Percentiles rank a stretch among this genome's conserved stretches.
These are phyloP conservation scores for Berkeleyomyces basicola DNA, from an alignment of 2,329 filamentous ascomycete genomes.

Conservation along the genomic window DNA sequence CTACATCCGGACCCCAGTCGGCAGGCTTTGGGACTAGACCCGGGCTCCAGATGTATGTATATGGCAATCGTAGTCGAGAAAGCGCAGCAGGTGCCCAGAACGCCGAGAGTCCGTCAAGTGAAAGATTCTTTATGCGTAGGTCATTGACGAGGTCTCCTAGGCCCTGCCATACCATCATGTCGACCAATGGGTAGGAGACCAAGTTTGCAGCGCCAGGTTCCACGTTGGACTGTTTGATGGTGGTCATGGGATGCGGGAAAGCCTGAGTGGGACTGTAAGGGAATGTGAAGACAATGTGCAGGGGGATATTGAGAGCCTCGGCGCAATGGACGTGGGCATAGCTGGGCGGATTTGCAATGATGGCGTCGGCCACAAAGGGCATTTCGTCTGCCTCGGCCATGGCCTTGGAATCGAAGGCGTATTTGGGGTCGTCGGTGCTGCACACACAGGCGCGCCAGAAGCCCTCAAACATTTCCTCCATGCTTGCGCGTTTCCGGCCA, in stretches of 20 bases:
- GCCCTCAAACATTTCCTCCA: conserved; percentile 70
- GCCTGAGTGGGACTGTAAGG: conserved; percentile 60
- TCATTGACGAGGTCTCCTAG: conserved; percentile 63
- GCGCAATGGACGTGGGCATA: conserved; percentile 69
- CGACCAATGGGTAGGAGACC: conserved; percentile 63
- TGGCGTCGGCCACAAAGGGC: conserved; percentile 57
- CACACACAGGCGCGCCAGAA: conserved; percentile 70
- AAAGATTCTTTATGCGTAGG: conserved; percentile 52
- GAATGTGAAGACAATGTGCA: conserved; percentile 82
- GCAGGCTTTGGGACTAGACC: conserved; percentile 47
- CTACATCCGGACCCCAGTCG: conserved; percentile 53
- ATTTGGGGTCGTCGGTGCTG: conserved; percentile 50
- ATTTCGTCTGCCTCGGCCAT: conserved; percentile 30
- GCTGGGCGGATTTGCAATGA: conserved; percentile 68
- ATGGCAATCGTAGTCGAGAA: conserved; percentile 57
- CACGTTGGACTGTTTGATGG: conserved; percentile 55
- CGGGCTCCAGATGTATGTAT: conserved; percentile 58
- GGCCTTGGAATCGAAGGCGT: conserved; percentile 44
- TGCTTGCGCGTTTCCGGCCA: conserved; percentile 45
- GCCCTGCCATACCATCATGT: conserved; percentile 86
- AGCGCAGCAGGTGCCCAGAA: conserved; percentile 62
- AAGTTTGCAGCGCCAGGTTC: conserved; percentile 62
- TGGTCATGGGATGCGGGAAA: conserved; percentile 64
- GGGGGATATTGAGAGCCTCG: conserved; percentile 57
- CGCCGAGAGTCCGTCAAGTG: conserved; percentile 56